phyloP scores from a whole-genome alignment of 2,329 filamentous ascomycete genomes.

The Neonectria punicea region DNA sequence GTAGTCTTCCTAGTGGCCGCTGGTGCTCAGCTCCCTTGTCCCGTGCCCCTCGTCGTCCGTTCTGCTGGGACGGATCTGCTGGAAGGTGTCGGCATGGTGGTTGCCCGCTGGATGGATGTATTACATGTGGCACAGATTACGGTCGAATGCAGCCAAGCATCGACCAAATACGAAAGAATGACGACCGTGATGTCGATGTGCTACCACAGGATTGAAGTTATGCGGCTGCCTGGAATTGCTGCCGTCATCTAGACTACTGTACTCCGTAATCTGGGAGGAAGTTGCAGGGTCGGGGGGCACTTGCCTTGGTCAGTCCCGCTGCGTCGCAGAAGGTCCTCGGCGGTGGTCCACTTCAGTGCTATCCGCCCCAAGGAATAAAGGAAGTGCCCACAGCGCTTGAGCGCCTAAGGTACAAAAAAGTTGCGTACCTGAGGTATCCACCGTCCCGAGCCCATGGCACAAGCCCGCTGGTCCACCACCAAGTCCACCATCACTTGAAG shows the following conservation, averaged over 20 bases:
- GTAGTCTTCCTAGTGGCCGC: constrained; percentile 30
- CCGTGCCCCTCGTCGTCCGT: constrained; percentile 30
- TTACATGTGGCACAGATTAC: not conserved
- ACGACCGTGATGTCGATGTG: not conserved
- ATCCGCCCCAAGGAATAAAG: not conserved
- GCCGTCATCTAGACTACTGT: not conserved
- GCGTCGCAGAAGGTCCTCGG: constrained; percentile 1
- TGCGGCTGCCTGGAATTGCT: not conserved
- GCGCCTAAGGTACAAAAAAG: too few species aligned
- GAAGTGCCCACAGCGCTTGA: not conserved
- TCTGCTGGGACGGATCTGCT: constrained; percentile 32
- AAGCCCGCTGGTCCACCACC: not conserved
- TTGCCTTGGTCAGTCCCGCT: not conserved
- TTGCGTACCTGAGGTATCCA: constrained; percentile 2
- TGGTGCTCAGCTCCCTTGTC: constrained; percentile 16
- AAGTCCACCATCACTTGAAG: constrained; percentile 1
- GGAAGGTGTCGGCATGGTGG: constrained; percentile 14
- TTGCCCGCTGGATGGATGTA: not conserved
- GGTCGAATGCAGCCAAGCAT: not conserved
- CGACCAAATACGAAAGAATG: not conserved
- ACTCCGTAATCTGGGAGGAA: not conserved
- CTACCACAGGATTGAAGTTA: not conserved
- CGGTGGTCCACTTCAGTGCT: not conserved
- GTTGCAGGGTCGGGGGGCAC: not conserved
- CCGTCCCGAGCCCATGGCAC: constrained; percentile 20